Evolutionary conservation across 163 green algal genomes (phyloP).

Genomic region (Chlorella variabilis): DNA sequence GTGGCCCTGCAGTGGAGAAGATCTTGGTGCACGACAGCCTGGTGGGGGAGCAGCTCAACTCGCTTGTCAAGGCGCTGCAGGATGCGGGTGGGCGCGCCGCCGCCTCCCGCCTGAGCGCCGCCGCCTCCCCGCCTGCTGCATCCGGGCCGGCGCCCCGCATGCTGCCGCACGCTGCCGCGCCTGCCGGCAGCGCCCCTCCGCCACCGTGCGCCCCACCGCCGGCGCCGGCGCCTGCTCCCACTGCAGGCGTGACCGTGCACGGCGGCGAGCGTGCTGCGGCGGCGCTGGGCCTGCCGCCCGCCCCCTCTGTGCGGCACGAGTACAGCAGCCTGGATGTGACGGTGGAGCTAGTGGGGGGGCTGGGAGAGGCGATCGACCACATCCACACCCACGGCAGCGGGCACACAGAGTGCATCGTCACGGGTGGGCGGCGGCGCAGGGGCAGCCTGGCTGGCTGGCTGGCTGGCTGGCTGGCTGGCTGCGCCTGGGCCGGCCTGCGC

Average conservation of each 20-base stretch:
- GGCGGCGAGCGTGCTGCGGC: slow-evolving; percentile 53
- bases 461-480: too few species aligned
- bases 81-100: slow-evolving; percentile 27
- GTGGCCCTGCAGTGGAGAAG: slow-evolving; percentile 80
- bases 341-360: slow-evolving; percentile 85
- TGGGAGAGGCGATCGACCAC: slow-evolving; percentile 92
- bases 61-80: slow-evolving; percentile 58
- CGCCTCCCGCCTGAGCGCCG: too few species aligned
- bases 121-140: neutral
- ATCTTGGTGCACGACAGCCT: slow-evolving; percentile 83
- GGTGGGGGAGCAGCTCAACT: slow-evolving; percentile 33
- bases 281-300: slow-evolving; percentile 51
- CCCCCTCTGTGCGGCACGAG: slow-evolving; percentile 81
- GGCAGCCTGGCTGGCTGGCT: neutral
- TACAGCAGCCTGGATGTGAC: slow-evolving; percentile 90
- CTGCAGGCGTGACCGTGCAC: slow-evolving; percentile 71
- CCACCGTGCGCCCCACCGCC: too few species aligned
- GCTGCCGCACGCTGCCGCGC: too few species aligned
- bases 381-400: slow-evolving; percentile 83
- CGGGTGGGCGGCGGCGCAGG: slow-evolving; percentile 34
- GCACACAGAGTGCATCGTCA: slow-evolving; percentile 89
- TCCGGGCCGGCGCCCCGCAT: too few species aligned
- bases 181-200: too few species aligned
- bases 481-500: too few species aligned
- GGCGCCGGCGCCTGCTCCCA: too few species aligned